Evolutionary conservation across 495 filamentous ascomycete species (phyloP), one percentile per base, ranked within the genome.

Genomic region (Acidomyces sp.): DNA sequence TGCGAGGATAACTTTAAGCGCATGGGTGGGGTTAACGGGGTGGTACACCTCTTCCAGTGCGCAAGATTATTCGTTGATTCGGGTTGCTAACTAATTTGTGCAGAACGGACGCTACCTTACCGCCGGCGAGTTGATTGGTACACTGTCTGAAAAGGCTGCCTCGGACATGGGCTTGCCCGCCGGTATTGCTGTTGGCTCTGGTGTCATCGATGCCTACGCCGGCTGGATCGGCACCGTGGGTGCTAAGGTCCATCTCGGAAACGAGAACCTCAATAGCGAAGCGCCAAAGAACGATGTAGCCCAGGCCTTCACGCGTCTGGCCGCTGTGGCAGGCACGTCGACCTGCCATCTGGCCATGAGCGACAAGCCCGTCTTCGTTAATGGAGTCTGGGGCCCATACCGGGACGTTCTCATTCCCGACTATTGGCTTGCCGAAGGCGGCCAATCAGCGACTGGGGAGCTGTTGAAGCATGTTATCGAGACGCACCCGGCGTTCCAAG

Each of bases 171-270:
- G 90, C 3, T 65, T 97, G n/a, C 78, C 77, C 1, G 64, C 80
- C 4, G 90, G 88, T 6, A 88, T 92, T 52, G 85, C 90, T 12
- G 78, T 97, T 43, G 90, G 90, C 15, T 90, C 82, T 50, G 86
- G 88, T 56, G 90, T 97, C 26, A 97, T 97, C 48, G 90, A 97
- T 62, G 88, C 90, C 4, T 97, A 97, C 58, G 90, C 90, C 13
- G 90, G 90, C 18, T 97, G 90, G 90, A 84, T 97, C 43, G 90
- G 90, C 26, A 95, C 88, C 2, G 90, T 97, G n/a, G 88, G 90
- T 37, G 85, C 90, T 11, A 94, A 94, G 58, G 83, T 93, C 44
- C 63, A 80, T 29, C 66, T 93, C 7, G 64, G 62, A 28, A 59
- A 65, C 20, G 68, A 73, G n/a, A 65, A 76, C 16, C 60, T 86